Conservation (phyloP, 352 stramenopile species). For the Elongisporangium undulatum region DNA sequence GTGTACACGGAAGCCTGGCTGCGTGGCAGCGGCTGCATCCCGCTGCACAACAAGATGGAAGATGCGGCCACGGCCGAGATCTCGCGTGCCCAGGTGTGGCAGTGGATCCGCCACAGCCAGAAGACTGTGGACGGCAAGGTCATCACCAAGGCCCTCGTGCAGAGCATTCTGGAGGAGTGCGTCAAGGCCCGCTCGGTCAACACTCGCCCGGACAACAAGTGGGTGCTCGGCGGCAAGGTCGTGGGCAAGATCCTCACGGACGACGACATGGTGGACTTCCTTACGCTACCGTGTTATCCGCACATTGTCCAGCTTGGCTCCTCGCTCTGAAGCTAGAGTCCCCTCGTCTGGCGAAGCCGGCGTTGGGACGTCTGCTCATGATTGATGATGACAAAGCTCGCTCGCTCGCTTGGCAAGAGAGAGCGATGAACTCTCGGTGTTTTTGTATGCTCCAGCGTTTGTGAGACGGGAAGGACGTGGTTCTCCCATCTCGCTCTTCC, state of each 20-base stretch:
- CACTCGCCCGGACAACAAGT: constrained; percentile 52
- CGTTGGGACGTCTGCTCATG: constrained; percentile 3
- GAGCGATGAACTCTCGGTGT: constrained; percentile 3
- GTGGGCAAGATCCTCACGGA: constrained; percentile 68
- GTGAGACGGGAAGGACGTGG: not conserved
- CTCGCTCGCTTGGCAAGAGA: not conserved
- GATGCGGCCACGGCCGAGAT: constrained; percentile 94
- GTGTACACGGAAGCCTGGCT: constrained; percentile 95
- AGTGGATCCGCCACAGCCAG: constrained; percentile 80
- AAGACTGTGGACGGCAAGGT: constrained; percentile 64
- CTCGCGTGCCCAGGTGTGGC: constrained; percentile 92
- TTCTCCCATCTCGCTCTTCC: not conserved
- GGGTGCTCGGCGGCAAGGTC: constrained; percentile 50
- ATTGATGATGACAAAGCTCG: not conserved
- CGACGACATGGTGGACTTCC: constrained; percentile 78
- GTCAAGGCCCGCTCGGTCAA: constrained; percentile 51
- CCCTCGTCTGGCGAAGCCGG: not conserved
- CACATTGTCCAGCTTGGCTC: constrained; percentile 71
- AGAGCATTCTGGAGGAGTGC: constrained; percentile 58
- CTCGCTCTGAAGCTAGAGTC: constrained; percentile 52
- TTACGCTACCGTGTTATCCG: constrained; percentile 81
- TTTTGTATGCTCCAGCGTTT: not conserved
- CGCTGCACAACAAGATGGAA: constrained; percentile 95
- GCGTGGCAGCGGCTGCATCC: constrained; percentile 91
- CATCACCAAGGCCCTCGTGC: constrained; percentile 64